Percentiles rank a stretch among this genome's conserved stretches.
Evolutionary conservation across 192 early-diverging fungal species (phyloP).

Genomic region (Ambispora gerdemannii): DNA sequence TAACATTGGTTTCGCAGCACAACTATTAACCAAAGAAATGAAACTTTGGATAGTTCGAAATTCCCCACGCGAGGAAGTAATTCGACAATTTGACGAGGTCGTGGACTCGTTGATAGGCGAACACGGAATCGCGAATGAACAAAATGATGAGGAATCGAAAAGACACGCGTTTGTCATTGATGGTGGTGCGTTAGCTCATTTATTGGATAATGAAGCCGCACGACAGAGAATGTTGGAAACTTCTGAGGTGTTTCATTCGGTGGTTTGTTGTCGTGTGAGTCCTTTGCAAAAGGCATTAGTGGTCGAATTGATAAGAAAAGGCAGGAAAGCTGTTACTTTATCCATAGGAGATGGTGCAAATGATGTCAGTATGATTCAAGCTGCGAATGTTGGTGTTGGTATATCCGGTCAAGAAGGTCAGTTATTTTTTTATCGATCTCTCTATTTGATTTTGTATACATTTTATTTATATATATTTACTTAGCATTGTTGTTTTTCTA

Average conservation of each 20-base stretch:
- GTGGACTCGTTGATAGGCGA: conserved; percentile 27
- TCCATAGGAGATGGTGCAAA: conserved; percentile 81
- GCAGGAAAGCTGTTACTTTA: conserved; percentile 62
- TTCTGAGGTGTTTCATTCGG: conserved; percentile 75
- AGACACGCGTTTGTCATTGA: conserved; percentile 80
- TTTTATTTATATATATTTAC: conserved; percentile 18
- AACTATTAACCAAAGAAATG: conserved; percentile 68
- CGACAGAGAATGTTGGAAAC: conserved; percentile 60
- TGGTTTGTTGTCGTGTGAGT: conserved; percentile 89
- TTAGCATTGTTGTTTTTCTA: background rate
- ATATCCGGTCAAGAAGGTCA: conserved; percentile 77
- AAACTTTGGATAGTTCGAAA: conserved; percentile 59
- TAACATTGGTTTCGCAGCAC: conserved; percentile 91
- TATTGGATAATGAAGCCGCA: conserved; percentile 54
- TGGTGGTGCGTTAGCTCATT: conserved; percentile 52
- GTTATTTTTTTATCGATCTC: no score
- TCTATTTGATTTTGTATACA: background rate
- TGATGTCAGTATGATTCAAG: conserved; percentile 97
- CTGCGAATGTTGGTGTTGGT: conserved; percentile 81
- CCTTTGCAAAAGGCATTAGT: conserved; percentile 97
- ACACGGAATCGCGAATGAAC: background rate
- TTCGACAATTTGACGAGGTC: conserved; percentile 34
- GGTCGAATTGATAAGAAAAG: conserved; percentile 80
- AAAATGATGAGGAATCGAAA: conserved; percentile 7
- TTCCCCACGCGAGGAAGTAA: conserved; percentile 27